phyloP scores from a whole-genome alignment of 306 rosid species.

The Elaeagnus macrophylla region DNA sequence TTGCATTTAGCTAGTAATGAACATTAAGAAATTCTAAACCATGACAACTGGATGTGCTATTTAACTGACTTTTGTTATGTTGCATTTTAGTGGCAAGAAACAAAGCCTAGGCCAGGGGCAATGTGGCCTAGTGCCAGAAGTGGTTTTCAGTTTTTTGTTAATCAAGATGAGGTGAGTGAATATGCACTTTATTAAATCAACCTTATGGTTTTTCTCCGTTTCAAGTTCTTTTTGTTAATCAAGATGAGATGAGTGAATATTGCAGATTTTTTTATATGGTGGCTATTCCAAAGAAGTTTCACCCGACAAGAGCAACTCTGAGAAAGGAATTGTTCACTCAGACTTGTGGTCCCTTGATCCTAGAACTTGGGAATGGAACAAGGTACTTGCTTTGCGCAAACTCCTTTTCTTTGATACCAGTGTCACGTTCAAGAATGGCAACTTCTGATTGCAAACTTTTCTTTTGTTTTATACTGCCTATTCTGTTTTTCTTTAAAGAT shows the following conservation, averaged over 20 bases:
- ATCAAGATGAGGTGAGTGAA: conserved; percentile 83
- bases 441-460: background rate
- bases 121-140: conserved; percentile 97
- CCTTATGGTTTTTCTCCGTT: conserved; percentile 7
- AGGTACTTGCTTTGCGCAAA: conserved; percentile 36
- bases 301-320: conserved; percentile 61
- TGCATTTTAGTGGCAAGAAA: conserved; percentile 85
- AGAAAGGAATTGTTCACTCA: conserved; percentile 87
- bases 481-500: too few relatives aligned
- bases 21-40: background rate
- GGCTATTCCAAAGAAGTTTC: conserved; percentile 95
- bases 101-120: conserved; percentile 88
- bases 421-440: background rate
- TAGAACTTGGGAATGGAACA: conserved; percentile 97
- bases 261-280: conserved; percentile 86
- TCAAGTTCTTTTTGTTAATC: background rate
- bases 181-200: conserved; percentile 10
- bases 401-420: background rate
- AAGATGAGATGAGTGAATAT: conserved; percentile 19
- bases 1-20: conserved; percentile 10
- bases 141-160: conserved; percentile 84
- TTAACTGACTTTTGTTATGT: conserved; percentile 17
- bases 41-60: conserved; percentile 3
- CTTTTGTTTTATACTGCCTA: too few relatives aligned
- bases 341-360: conserved; percentile 98